Evolutionary conservation across 345 rosid genomes (phyloP), one percentile per base, ranked within the genome.

Genomic region (Carallia pectinifolia): DNA sequence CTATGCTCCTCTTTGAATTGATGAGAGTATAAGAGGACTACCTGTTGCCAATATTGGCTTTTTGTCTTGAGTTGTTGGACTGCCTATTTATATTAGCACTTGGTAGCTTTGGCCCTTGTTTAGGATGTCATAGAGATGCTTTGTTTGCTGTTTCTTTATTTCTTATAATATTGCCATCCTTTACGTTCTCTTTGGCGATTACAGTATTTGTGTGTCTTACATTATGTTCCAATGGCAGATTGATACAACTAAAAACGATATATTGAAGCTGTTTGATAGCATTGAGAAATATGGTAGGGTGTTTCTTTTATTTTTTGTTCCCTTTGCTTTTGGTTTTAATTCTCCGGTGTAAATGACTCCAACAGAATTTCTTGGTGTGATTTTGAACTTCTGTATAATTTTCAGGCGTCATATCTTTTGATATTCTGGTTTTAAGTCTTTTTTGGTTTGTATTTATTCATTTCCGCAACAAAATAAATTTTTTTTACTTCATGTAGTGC

Each of bases 231-330:
- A 9, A 67, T 80, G 77, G 77, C 85, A 96, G 97, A 84, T 96
- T 72, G 82, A 70, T 54, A 70, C 87, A 5, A 68, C 91, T 73
- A 89, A 85, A 77, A 90, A 65, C 60, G 92, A 85, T 69, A 83
- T 89, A 80, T 53, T 77, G 84, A 92, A 90, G 85, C 95, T 92
- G 68, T 90, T 90, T 78, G 98, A 90, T 81, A 80, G 87, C 69
- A 83, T 89, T 61, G 85, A 90, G 77, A 89, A 88, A 79, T 96
- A 90, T 80, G 96, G 98, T 96, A 85, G 31, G 85, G 97, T 12
- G 50, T 61, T 34, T 59, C 36, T 61, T 68, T 39, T 62, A 36
- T 7, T 34, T n/a, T 37, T 64, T 53, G 17, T 56, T 56, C 31
- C 60, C 67, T 53, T 54, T 68, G 13, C 52, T 23, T 17, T 27